These are phyloP conservation scores for Erythrobasidium yunnanense DNA, from an alignment of 768 basidiomycete genomes.

Conservation along the genomic window DNA sequence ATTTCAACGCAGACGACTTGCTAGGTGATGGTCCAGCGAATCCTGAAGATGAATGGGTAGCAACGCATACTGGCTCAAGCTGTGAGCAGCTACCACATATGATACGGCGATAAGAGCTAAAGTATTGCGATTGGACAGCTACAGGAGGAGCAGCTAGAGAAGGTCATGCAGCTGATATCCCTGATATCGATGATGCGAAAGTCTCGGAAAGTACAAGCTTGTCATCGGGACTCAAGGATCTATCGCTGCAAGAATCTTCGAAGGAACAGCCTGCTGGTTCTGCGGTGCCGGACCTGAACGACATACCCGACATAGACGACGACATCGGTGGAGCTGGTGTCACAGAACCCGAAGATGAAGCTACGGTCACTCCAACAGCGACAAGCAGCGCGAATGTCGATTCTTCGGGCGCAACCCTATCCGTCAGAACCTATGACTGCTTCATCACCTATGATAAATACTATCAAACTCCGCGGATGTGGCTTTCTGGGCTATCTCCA, in stretches of 20 bases:
- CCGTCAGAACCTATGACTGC: slow-evolving; percentile 97
- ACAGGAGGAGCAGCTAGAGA: too few relatives aligned
- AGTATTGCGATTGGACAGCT: too few relatives aligned
- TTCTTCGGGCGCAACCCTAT: slow-evolving; percentile 49
- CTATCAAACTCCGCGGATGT: slow-evolving; percentile 95
- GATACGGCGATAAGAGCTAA: not conserved
- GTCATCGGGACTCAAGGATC: too few relatives aligned
- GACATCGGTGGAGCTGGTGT: slow-evolving; percentile 43
- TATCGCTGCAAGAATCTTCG: too few relatives aligned
- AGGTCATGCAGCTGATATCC: too few relatives aligned
- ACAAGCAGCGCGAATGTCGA: slow-evolving; percentile 14
- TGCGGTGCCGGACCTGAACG: slow-evolving; percentile 65
- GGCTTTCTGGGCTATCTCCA: slow-evolving; percentile 96
- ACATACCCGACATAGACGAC: slow-evolving; percentile 98
- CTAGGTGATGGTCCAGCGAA: slow-evolving; percentile 50
- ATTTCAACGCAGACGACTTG: slow-evolving; percentile 56
- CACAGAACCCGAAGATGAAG: slow-evolving; percentile 70
- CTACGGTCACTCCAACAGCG: not conserved
- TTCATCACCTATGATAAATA: slow-evolving; percentile 99
- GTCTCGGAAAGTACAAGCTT: not conserved
- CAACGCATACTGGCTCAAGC: slow-evolving; percentile 71
- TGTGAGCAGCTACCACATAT: slow-evolving; percentile 5
- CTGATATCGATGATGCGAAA: not conserved
- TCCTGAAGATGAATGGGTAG: slow-evolving; percentile 83
- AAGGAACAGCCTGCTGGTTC: too few relatives aligned